Conservation (phyloP, 768 basidiomycete genomes). For the Heimioporus sp. region DNA sequence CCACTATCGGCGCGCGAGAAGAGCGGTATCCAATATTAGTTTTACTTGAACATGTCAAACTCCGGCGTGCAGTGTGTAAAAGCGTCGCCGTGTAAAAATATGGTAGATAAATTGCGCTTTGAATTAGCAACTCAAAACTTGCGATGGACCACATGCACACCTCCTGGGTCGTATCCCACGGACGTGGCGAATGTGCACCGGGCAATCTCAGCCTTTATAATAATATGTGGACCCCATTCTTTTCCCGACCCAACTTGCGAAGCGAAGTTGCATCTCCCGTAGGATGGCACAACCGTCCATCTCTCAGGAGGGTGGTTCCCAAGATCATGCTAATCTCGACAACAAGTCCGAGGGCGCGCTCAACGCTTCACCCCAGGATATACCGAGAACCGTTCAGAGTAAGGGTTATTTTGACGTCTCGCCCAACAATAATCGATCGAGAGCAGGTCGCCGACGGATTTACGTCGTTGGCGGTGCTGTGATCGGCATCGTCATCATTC, state of each 20-base stretch:
- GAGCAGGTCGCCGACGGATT: constrained; percentile 20
- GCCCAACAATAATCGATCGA: neutral
- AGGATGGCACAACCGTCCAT: constrained; percentile 6
- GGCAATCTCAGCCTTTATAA: constrained; percentile 1
- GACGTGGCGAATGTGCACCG: constrained; percentile 14
- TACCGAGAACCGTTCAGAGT: constrained; percentile 4
- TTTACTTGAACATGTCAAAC: neutral
- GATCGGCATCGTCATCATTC: constrained; percentile 7
- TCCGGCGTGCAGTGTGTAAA: no score
- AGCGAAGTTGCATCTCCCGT: neutral
- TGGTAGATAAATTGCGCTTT: neutral
- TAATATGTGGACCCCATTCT: neutral
- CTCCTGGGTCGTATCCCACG: neutral
- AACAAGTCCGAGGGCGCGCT: constrained; percentile 1
- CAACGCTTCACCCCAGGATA: neutral
- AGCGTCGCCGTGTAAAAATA: neutral
- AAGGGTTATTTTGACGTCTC: neutral
- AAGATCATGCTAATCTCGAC: neutral
- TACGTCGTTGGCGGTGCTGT: constrained; percentile 15
- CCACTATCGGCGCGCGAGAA: neutral
- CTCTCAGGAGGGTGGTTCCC: constrained; percentile 1
- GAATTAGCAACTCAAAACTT: neutral
- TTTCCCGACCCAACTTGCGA: neutral
- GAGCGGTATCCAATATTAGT: neutral
- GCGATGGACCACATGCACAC: no score